phyloP scores from a whole-genome alignment of 2,329 filamentous ascomycete genomes.

The Talaromyces sp. region DNA sequence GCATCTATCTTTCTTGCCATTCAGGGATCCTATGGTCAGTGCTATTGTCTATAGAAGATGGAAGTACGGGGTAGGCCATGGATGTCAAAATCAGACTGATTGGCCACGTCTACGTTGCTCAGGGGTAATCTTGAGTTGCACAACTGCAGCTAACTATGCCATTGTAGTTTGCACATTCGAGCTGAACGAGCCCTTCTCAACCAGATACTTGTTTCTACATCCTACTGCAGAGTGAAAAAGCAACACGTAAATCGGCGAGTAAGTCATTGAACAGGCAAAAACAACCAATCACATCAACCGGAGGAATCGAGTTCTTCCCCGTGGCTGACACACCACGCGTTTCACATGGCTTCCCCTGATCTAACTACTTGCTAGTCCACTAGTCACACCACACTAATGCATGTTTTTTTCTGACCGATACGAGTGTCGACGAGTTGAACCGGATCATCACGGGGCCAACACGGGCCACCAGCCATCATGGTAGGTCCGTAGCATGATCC shows the following conservation, averaged over 20 bases:
- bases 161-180: not conserved
- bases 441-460: constrained; percentile 4
- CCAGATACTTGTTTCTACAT: not conserved
- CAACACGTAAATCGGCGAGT: not conserved
- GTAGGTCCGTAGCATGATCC: not conserved
- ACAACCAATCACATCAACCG: not conserved
- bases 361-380: not conserved
- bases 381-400: not conserved
- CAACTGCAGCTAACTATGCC: not conserved
- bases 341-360: constrained; percentile 11
- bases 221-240: not conserved
- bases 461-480: not conserved
- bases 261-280: not conserved
- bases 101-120: not conserved
- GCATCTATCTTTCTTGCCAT: not conserved
- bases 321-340: constrained; percentile 15
- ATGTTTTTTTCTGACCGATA: not conserved
- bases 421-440: not conserved
- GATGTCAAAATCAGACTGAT: not conserved
- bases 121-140: not conserved
- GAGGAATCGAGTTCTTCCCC: not conserved
- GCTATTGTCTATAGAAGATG: not conserved
- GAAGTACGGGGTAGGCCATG: not conserved
- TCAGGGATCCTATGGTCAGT: not conserved
- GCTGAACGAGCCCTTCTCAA: not conserved